Evolutionary conservation across 768 basidiomycete genomes (phyloP).

Genomic region (Phylloporus rhodoxanthus): DNA sequence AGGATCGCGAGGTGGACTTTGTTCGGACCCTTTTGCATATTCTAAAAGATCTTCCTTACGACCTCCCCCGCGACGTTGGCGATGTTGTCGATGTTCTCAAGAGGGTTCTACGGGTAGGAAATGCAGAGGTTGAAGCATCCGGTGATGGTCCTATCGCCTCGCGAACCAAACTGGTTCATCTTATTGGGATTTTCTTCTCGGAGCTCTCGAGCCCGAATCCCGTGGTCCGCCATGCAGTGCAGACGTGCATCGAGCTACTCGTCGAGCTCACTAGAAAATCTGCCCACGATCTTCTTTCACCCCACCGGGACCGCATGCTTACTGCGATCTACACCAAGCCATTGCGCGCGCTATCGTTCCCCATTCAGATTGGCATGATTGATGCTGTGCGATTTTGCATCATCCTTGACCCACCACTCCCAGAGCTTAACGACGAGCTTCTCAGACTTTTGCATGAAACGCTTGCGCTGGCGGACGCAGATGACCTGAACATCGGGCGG

Average conservation of each 20-base stretch:
- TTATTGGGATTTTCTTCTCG: conserved; percentile 78
- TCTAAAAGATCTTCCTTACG: conserved; percentile 89
- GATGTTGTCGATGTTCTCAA: conserved; percentile 74
- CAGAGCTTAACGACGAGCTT: conserved; percentile 89
- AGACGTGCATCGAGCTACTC: conserved; percentile 72
- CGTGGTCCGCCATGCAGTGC: conserved; percentile 78
- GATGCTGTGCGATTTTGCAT: conserved; percentile 95
- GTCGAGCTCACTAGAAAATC: conserved; percentile 67
- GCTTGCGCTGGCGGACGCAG: conserved; percentile 91
- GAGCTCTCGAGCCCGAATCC: conserved; percentile 86
- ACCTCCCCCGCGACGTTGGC: conserved; percentile 76
- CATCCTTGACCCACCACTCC: conserved; percentile 79
- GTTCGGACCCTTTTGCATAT: conserved; percentile 86
- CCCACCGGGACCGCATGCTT: conserved; percentile 83
- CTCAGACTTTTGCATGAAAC: conserved; percentile 89
- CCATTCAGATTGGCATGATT: conserved; percentile 96
- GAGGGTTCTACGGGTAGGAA: conserved; percentile 58
- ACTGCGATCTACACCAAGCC: conserved; percentile 94
- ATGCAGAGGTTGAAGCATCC: conserved; percentile 41
- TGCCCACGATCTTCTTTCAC: conserved; percentile 72
- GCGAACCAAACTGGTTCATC: conserved; percentile 56
- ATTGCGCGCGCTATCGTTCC: conserved; percentile 86
- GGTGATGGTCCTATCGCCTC: conserved; percentile 38
- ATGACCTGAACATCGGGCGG: conserved; percentile 78
- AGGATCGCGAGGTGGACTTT: conserved; percentile 84